A percentile compares a stretch with the other conserved stretches of the same genome.
Conservation (phyloP, 192 early-diverging fungal species). For the Rhizophagus sp. region DNA sequence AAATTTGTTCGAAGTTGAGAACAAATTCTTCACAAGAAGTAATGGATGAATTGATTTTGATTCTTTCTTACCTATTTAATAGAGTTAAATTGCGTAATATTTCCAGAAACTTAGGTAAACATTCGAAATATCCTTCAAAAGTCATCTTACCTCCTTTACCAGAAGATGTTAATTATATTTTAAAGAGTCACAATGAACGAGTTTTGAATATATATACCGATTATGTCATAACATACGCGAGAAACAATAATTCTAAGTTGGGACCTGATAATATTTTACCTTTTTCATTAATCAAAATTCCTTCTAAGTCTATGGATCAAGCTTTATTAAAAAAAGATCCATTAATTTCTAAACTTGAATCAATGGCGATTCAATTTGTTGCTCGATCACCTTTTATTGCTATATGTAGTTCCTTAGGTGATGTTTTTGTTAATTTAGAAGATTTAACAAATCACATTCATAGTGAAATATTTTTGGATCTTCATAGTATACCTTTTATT, state of each 20-base stretch:
- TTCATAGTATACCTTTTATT: constrained; percentile 17
- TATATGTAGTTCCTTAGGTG: constrained; percentile 10
- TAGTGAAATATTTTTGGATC: constrained; percentile 20
- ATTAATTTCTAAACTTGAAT: constrained; percentile 3
- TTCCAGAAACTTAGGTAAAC: no score
- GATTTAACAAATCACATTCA: constrained; percentile 21
- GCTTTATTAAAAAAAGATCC: neutral
- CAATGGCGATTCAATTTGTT: neutral
- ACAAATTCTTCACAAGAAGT: neutral
- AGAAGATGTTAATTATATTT: neutral
- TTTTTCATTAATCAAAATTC: constrained; percentile 6
- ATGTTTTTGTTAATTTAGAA: neutral
- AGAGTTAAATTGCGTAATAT: constrained; percentile 5
- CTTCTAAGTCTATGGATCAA: neutral
- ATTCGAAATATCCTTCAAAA: constrained; percentile 16
- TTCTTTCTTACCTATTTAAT: constrained; percentile 27
- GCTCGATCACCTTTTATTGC: constrained; percentile 32
- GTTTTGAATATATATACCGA: constrained; percentile 26
- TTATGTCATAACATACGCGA: constrained; percentile 18
- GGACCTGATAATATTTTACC: constrained; percentile 6
- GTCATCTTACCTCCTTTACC: constrained; percentile 9
- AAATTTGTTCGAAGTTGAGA: neutral
- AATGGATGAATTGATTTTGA: constrained; percentile 2
- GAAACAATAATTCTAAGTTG: neutral
- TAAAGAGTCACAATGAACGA: constrained; percentile 19